These are phyloP conservation scores for Camelina neglecta DNA, from an alignment of 345 rosid species.

Conservation along the genomic window DNA sequence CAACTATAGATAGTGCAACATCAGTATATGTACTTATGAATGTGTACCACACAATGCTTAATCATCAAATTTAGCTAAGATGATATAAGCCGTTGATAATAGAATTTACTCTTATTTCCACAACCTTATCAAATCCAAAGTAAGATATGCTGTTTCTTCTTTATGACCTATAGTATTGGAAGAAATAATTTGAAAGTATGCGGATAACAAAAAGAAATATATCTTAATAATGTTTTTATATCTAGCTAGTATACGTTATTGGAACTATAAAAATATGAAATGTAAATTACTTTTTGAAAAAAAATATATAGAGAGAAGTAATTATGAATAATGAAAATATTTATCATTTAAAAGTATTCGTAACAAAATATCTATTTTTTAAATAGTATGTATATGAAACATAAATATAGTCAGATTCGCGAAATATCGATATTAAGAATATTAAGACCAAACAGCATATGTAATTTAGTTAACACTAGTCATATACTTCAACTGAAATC, in stretches of 20 bases:
- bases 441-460: background rate
- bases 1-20: constrained; percentile 18
- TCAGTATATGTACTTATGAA: constrained; percentile 8
- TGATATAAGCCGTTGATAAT: constrained; percentile 29
- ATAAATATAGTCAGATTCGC: constrained; percentile 15
- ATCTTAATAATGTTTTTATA: background rate
- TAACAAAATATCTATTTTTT: background rate
- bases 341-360: background rate
- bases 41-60: constrained; percentile 24
- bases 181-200: constrained; percentile 3
- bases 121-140: constrained; percentile 32
- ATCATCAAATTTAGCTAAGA: constrained; percentile 28
- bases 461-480: background rate
- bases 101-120: constrained; percentile 27
- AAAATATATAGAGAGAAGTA: background rate
- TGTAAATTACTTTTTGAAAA: background rate
- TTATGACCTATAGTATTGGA: constrained; percentile 10
- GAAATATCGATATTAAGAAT: background rate
- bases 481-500: background rate
- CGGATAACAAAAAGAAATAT: background rate
- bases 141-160: constrained; percentile 23
- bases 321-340: background rate
- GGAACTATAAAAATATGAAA: background rate
- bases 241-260: background rate
- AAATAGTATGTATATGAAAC: background rate